These are phyloP conservation scores for Lentinula edodes DNA, from an alignment of 768 basidiomycete species.

Conservation along the genomic window DNA sequence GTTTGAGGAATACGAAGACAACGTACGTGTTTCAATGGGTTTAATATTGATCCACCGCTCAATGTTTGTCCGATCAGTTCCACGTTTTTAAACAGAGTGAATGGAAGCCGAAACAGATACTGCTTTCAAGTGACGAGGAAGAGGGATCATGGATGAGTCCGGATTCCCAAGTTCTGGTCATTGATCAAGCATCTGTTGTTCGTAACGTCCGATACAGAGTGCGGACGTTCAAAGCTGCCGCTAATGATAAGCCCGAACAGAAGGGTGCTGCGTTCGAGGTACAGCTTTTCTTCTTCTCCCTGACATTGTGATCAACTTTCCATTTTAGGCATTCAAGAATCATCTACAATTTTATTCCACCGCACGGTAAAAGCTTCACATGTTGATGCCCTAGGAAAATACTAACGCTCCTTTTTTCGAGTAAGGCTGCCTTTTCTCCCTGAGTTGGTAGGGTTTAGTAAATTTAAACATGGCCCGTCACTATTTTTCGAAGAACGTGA, in stretches of 20 bases:
- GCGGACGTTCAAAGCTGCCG: conserved; percentile 1
- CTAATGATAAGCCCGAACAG: not conserved
- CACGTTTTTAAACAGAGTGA: not conserved
- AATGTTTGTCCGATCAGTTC: not conserved
- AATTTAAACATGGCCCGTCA: not conserved
- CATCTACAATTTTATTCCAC: not conserved
- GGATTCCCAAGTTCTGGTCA: conserved; percentile 1
- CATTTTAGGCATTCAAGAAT: not conserved
- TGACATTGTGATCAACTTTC: not conserved
- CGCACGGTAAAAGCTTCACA: not conserved
- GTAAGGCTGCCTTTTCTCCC: not conserved
- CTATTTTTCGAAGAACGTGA: conserved; percentile 1
- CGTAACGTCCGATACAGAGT: not conserved
- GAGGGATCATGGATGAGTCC: conserved; percentile 2
- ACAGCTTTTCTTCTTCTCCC: not conserved
- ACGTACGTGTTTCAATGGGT: not conserved
- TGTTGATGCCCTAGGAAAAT: too few relatives aligned
- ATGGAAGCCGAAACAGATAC: not conserved
- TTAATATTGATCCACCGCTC: not conserved
- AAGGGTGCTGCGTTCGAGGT: not conserved
- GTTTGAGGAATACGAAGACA: conserved; percentile 1
- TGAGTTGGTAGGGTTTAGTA: not conserved
- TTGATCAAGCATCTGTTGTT: not conserved
- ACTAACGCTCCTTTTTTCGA: not conserved
- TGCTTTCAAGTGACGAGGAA: not conserved